Evolutionary conservation across 2,329 filamentous ascomycete species (phyloP), one percentile per base, ranked within the genome.

Genomic region (Claviceps sp.): DNA sequence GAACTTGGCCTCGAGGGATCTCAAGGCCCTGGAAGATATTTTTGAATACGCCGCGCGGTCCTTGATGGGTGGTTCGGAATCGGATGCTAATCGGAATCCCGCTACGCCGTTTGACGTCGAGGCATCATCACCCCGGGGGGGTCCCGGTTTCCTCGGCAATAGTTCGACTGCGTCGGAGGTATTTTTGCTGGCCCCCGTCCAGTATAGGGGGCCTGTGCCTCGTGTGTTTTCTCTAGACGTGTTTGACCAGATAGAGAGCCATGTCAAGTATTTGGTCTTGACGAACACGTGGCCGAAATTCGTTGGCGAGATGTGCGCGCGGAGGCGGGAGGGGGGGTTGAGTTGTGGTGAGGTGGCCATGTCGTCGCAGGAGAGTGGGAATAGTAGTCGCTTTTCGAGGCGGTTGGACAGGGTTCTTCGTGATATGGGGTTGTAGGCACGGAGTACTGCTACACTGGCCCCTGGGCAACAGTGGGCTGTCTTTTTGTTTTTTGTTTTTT

Each of bases 211-310:
- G 8, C 65, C 70, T 1, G 69, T 78, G 19, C 70, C 78, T 0
- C 62, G 65, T 0, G 63, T 52, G 0, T 84, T 84, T 52, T 65
- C 71, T 42, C 61, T 67, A 1, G 60, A 60, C 0, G 69, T 84
- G 1, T 85, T 85, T 57, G 79, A 84, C 58, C 69, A 66, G 4
- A 77, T 79, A 0, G 72, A 81, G 58, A 62, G 64, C 11, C 75
- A 74, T 56, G 76, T 85, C 65, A 83, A 82, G 64, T 81, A 84
- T 54, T 70, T 84, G 8, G 81, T 85, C 2, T 67, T 84, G 56
- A 82, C 80, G 13, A 85, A 85, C 61, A 85, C 82, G 0, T 85
- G 82, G 81, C 74, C 75, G 34, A 77, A 76, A 60, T 80, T 75
- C 58, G 69, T 77, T 34, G 24, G 30, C 4, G 54, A 58, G 52